Base-by-base conservation (phyloP, 495 filamentous ascomycete species). In the Annulohypoxylon nitens region DNA sequence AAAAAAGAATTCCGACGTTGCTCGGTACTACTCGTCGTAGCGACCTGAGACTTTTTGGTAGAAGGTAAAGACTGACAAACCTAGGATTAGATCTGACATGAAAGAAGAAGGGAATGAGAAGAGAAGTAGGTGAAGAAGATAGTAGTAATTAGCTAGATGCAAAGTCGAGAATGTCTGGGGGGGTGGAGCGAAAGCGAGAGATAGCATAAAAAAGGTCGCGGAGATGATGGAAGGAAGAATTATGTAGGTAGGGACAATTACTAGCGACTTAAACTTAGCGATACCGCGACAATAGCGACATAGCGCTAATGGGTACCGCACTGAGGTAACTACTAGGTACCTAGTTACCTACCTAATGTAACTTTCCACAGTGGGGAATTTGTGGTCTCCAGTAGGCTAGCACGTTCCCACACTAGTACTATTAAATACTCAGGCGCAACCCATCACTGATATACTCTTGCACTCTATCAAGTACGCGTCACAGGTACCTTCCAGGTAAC, bases 181-280 rank as follows among this genome's bases (percentile, higher is more conserved):
- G 65, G 50, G 62, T 74, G 67, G 71, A 69, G 71, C 67, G 34
- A 25, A 23, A 23, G 47, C 30, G 5, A 54, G 37, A 74, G 71
- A 74, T 74, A 74, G 51, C 71, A 70, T 70, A 57, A 69, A 73
- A 69, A 73, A 73, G 47, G 64, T 64, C 34, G 59, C 41, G 36
- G 50, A 45, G 18, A 63, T 59, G 60, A 68, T 69, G 48, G 63
- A 50, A 16, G 34, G 58, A 43, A 61, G 41, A 39, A 70, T 62
- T 39, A 71, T 67, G 61, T 36, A 70, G 25, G 61, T 36, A 70
- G 25, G 11, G 48, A 39, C 33, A 30, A 30, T 30, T 30, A 30
- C 30, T 30, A 30, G 30, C 30, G 30, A 30, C 5, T 30, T 30
- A 30, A 30, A 30, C 30, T 30, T n/a, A 39, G 34, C 33, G 16